Base-by-base conservation (phyloP, 2,329 filamentous ascomycete species). In the Neonectria punicea region DNA sequence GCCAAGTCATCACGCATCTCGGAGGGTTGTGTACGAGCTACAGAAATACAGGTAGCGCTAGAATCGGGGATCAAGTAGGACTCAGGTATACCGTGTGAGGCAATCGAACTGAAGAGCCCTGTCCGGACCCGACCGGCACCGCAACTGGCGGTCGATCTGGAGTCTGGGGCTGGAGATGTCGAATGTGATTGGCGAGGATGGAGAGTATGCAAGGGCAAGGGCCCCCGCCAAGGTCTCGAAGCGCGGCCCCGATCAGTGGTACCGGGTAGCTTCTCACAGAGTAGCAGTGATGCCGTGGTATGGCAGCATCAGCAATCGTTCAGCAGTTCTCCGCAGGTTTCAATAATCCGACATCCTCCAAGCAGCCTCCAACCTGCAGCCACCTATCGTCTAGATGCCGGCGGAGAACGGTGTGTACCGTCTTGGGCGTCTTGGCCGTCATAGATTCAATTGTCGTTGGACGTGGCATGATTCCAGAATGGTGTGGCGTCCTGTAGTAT, bases 1-100 rank as follows among this genome's bases (percentile, higher is more conserved):
- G 68, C 60, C 68, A 65, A 34, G 66, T 63, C 64, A 69, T 67
- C 63, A 58, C 49, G 50, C 66, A 67, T 62, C 46, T 55, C 41
- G 28, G 32, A 41, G 39, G 58, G 58, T 43, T 46, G 14, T 54
- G 28, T 34, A 50, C 34, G 22, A 18, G 20, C 7, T 58, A 36
- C 22, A n/a, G 30, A 57, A 46, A 9, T 22, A 44, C 1, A 46
- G 34, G 47, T 39, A 49, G 43, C 47, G 49, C 53, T 63, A 34
- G 53, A 44, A 59, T 55, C 63, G 43, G 44, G 57, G 46, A 50
- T 41, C 43, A 61, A 60, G 54, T 46, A 63, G 55, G 67, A 54
- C 65, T 61, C 62, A 61, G 54, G 53, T 32, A 55, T 53, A 43
- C 39, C 39, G 39, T 43, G 3, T n/a, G 63, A 59, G 58, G 28